Evolutionary conservation across 2,329 filamentous ascomycete genomes (phyloP).

Genomic region (Fusarium tupiense): DNA sequence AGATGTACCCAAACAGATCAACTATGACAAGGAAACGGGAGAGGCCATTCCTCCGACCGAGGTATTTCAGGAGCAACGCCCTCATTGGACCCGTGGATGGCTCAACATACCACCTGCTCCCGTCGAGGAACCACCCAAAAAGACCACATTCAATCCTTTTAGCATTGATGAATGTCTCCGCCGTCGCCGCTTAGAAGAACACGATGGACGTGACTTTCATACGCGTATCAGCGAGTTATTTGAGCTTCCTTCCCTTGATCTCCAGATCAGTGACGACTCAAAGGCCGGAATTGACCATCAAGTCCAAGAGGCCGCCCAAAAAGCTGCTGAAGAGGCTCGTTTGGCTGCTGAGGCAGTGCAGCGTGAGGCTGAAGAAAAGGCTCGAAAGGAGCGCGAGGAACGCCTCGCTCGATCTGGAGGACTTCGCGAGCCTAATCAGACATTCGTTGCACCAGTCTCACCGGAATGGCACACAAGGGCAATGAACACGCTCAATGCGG

Average conservation of each 20-base stretch:
- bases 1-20: slow-evolving; percentile 35
- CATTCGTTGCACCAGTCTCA: slow-evolving; percentile 44
- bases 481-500: slow-evolving; percentile 47
- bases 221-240: slow-evolving; percentile 42
- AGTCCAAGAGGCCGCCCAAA: slow-evolving; percentile 38
- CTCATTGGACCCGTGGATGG: slow-evolving; percentile 16
- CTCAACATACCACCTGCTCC: slow-evolving; percentile 13
- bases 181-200: slow-evolving; percentile 10
- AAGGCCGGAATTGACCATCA: slow-evolving; percentile 38
- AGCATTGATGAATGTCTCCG: background rate
- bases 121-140: background rate
- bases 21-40: slow-evolving; percentile 3
- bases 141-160: background rate
- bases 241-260: slow-evolving; percentile 39
- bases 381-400: slow-evolving; percentile 39
- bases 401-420: slow-evolving; percentile 46
- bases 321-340: slow-evolving; percentile 43
- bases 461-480: slow-evolving; percentile 42
- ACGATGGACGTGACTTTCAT: slow-evolving; percentile 20
- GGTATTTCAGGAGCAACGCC: slow-evolving; percentile 22
- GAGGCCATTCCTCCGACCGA: background rate
- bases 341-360: slow-evolving; percentile 39
- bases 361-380: slow-evolving; percentile 38
- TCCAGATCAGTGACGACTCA: slow-evolving; percentile 45
- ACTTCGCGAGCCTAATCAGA: slow-evolving; percentile 43